Base-by-base conservation (phyloP, 2,329 filamentous ascomycete species). In the Chaetomiaceae sp. region DNA sequence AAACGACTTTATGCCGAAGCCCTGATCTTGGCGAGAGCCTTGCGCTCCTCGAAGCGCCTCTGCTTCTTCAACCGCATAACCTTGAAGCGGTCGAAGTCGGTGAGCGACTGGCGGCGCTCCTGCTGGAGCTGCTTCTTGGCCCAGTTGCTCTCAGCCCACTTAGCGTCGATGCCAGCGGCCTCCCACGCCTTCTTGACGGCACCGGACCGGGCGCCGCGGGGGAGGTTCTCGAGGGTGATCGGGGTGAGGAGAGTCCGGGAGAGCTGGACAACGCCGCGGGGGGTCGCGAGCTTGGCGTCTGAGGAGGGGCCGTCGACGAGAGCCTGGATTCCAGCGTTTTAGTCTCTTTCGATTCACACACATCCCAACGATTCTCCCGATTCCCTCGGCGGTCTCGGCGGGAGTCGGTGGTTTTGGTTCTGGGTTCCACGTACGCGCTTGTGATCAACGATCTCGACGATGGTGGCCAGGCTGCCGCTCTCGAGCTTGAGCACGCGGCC, bases 1-100 rank as follows among this genome's bases (percentile, higher is more conserved):
- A 33, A 13, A 50, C 49, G 33, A 71, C 87, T 17, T 50, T 50
- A 89, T 73, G 87, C 85, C 66, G 85, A 77, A 67, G 87, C 85
- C 80, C 87, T 87, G 77, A 95, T 79, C 84, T 96, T 95, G 72
- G 90, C 89, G 71, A 95, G 81, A 68, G 89, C 86, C 87, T 96
- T 97, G 78, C 87, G 87, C 77, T 96, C 86, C 82, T 96, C 91
- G 79, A 95, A 97, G 73, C 91, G 88, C 74, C 91, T 89, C 86
- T 96, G 91, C 86, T 99, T 99, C 87, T 92, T 95, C 78, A 97
- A 82, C 76, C 92, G 86, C 84, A 97, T 82, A 68, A 97, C 93
- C 88, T 99, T 96, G 89, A 97, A 99, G 75, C 93, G 87, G 82
- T 99, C 93, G 72, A 99, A 99, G 83, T 99, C 93, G 76, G 86